phyloP scores from a whole-genome alignment of 139 green algal species.

The Auxenochlorella pyrenoidosa region DNA sequence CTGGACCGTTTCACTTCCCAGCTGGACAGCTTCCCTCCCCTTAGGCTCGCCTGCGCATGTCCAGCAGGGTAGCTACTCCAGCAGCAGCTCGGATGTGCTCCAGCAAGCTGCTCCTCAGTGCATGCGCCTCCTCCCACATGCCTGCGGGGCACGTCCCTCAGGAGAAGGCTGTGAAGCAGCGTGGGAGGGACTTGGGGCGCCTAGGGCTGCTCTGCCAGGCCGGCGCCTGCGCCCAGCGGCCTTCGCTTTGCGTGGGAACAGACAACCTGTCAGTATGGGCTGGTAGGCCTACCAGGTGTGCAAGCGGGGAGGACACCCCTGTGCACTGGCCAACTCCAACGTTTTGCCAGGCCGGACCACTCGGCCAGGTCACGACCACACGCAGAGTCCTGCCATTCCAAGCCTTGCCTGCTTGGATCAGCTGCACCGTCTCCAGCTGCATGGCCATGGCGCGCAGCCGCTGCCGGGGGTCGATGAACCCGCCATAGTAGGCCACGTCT shows the following conservation, averaged over 20 bases:
- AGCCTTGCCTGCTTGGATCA: conserved; percentile 41
- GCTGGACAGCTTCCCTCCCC: no score
- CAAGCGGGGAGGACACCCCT: no score
- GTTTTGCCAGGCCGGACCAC: no score
- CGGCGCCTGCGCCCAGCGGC: no score
- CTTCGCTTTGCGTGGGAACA: no score
- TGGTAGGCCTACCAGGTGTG: no score
- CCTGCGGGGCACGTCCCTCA: neutral
- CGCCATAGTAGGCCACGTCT: conserved; percentile 55
- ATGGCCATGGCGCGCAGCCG: conserved; percentile 35
- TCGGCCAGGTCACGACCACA: no score
- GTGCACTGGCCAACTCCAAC: no score
- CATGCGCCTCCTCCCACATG: conserved; percentile 59
- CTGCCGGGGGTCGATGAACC: conserved; percentile 60
- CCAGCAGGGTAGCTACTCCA: conserved; percentile 65
- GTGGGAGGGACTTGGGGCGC: no score
- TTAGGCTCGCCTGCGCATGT: conserved; percentile 58
- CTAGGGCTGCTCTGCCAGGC: neutral
- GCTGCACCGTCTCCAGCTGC: conserved; percentile 43
- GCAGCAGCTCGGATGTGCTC: conserved; percentile 44
- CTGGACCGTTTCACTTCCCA: no score
- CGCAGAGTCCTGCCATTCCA: no score
- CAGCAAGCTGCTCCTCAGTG: conserved; percentile 46
- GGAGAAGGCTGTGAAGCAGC: neutral
- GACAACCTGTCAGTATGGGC: no score